Evolutionary conservation across 176 grass and related monocot species (phyloP).

Genomic region (Alloteropsis semialata): DNA sequence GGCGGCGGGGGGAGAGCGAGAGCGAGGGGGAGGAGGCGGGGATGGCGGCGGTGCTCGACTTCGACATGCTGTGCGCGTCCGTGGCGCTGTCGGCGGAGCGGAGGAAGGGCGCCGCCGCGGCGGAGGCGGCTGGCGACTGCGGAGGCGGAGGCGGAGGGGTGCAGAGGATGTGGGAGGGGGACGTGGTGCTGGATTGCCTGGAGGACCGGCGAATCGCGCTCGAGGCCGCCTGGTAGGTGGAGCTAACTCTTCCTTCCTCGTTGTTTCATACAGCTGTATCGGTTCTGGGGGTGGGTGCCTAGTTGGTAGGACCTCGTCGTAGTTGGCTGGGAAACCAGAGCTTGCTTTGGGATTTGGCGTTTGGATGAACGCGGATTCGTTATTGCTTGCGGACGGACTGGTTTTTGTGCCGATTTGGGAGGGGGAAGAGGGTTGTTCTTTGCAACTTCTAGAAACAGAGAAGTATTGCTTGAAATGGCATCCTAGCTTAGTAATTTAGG

Average conservation of each 20-base stretch:
- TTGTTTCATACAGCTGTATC: constrained; percentile 11
- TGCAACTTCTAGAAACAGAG: not conserved
- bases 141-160: constrained; percentile 38
- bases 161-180: constrained; percentile 99
- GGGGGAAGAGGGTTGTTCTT: not conserved
- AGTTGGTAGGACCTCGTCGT: constrained; percentile 2
- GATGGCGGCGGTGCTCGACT: constrained; percentile 69
- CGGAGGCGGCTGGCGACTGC: not conserved
- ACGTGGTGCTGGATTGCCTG: constrained; percentile 83
- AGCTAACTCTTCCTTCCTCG: not conserved
- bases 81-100: constrained; percentile 68
- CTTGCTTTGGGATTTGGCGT: constrained; percentile 9
- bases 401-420: constrained; percentile 17
- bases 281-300: not conserved
- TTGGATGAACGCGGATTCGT: not conserved
- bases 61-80: constrained; percentile 94
- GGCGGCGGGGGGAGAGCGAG: constrained; percentile 15
- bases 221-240: constrained; percentile 83
- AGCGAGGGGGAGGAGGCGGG: constrained; percentile 29
- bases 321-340: not conserved
- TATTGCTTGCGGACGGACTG: not conserved
- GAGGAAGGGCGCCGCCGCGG: constrained; percentile 22
- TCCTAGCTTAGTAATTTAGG: not conserved
- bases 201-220: constrained; percentile 83
- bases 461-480: not conserved